Evolutionary conservation across 306 rosid species (phyloP).

Genomic region (Amphicarpaea edgeworthii): DNA sequence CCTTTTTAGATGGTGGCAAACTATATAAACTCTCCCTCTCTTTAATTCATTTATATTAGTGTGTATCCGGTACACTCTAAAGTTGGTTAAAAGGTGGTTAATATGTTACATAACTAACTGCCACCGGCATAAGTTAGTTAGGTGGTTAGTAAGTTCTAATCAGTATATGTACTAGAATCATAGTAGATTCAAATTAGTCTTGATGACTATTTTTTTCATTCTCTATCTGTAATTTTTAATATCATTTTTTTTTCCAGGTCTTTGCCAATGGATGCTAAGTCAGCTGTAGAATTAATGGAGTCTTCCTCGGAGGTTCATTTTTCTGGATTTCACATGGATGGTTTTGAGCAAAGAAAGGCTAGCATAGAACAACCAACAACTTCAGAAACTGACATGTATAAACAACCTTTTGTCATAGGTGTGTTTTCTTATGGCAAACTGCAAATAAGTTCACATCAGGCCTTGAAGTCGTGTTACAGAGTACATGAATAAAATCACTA

Average conservation of each 20-base stretch:
- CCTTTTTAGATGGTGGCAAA: slow-evolving; percentile 28
- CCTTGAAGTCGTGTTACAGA: background rate
- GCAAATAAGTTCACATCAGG: slow-evolving; percentile 24
- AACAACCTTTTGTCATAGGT: slow-evolving; percentile 97
- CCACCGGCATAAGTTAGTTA: background rate
- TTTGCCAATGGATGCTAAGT: slow-evolving; percentile 67
- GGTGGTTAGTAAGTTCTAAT: background rate
- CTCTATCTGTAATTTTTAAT: slow-evolving; percentile 22
- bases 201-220: background rate
- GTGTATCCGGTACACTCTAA: background rate
- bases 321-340: slow-evolving; percentile 96
- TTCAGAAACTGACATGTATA: slow-evolving; percentile 70
- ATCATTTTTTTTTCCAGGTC: slow-evolving; percentile 48
- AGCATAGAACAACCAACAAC: slow-evolving; percentile 67
- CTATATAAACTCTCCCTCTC: background rate
- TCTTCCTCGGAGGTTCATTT: slow-evolving; percentile 96
- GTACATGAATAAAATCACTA: slow-evolving; percentile 10
- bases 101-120: background rate
- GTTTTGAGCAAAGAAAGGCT: slow-evolving; percentile 64
- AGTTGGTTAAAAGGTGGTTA: slow-evolving; percentile 3
- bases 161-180: background rate
- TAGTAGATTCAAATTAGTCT: slow-evolving; percentile 1
- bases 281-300: slow-evolving; percentile 83
- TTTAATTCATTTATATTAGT: background rate
- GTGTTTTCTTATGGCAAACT: slow-evolving; percentile 43